phyloP scores from a whole-genome alignment of 148 eudicot species.

The Cornus kousa region DNA sequence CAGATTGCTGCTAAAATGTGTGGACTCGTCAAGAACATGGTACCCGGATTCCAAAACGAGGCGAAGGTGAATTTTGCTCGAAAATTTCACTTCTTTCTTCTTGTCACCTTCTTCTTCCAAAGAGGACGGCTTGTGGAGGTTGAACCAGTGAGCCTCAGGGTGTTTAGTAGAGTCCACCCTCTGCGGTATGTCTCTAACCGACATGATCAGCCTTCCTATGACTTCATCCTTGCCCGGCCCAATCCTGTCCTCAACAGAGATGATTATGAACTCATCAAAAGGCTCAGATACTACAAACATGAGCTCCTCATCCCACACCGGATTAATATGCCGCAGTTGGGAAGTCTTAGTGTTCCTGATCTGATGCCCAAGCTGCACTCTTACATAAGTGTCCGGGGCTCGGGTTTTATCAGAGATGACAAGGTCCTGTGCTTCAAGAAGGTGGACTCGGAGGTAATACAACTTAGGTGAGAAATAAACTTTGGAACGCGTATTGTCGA shows the following conservation, averaged over 20 bases:
- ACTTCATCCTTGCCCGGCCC: slow-evolving; percentile 72
- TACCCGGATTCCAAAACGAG: slow-evolving; percentile 76
- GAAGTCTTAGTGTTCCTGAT: slow-evolving; percentile 46
- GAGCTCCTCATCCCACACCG: slow-evolving; percentile 87
- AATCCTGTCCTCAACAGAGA: slow-evolving; percentile 60
- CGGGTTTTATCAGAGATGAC: slow-evolving; percentile 56
- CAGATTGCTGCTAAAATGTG: slow-evolving; percentile 89
- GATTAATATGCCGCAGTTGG: slow-evolving; percentile 39
- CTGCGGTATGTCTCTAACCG: slow-evolving; percentile 70
- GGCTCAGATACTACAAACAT: slow-evolving; percentile 93
- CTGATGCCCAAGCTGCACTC: slow-evolving; percentile 64
- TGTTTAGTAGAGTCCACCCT: slow-evolving; percentile 51
- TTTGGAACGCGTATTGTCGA: slow-evolving; percentile 65
- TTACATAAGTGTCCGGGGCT: slow-evolving; percentile 39
- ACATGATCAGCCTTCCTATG: slow-evolving; percentile 55
- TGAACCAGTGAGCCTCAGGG: slow-evolving; percentile 73
- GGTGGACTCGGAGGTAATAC: slow-evolving; percentile 71
- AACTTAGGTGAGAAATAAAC: slow-evolving; percentile 87
- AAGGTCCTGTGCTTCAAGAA: slow-evolving; percentile 89
- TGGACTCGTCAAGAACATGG: slow-evolving; percentile 91
- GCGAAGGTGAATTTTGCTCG: slow-evolving; percentile 73
- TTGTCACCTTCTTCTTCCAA: slow-evolving; percentile 57
- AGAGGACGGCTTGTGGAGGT: slow-evolving; percentile 46
- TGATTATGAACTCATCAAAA: slow-evolving; percentile 61
- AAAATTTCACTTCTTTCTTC: slow-evolving; percentile 63